Percentiles rank a stretch among this genome's conserved stretches.
Evolutionary conservation across 176 grass and related monocot species (phyloP).

Genomic region (Miscanthus lutarioriparius): DNA sequence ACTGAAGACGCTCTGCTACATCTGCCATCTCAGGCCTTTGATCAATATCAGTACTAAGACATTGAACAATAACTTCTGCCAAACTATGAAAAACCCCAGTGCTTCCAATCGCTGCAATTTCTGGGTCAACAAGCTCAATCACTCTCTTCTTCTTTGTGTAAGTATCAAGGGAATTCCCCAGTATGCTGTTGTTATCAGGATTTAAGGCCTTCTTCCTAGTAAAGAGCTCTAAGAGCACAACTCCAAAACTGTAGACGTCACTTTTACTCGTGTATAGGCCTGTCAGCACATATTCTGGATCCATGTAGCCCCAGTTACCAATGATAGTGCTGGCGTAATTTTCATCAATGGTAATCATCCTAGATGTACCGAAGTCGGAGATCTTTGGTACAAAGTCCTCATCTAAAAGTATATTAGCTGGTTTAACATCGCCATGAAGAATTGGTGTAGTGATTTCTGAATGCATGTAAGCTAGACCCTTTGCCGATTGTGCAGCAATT

Average conservation of each 20-base stretch:
- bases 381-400: conserved; percentile 9
- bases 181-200: not conserved
- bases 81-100: not conserved
- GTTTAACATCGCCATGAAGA: conserved; percentile 9
- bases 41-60: conserved; percentile 21
- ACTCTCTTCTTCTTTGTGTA: not conserved
- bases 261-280: conserved; percentile 18
- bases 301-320: conserved; percentile 30
- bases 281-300: conserved; percentile 23
- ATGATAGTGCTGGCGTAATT: not conserved
- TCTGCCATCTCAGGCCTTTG: conserved; percentile 30
- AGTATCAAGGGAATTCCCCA: not conserved
- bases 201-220: conserved; percentile 1
- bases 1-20: conserved; percentile 1
- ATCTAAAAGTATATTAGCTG: conserved; percentile 9
- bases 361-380: conserved; percentile 1
- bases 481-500: conserved; percentile 27
- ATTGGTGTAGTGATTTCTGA: conserved; percentile 22
- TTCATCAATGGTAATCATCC: conserved; percentile 18
- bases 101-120: not conserved
- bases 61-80: not conserved
- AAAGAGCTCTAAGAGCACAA: conserved; percentile 19
- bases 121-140: conserved; percentile 32
- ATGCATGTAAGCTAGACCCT: conserved; percentile 40
- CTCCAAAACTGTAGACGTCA: conserved; percentile 24